Evolutionary conservation across 768 basidiomycete genomes (phyloP), one percentile per base, ranked within the genome.

Genomic region (Suillus subaureus): DNA sequence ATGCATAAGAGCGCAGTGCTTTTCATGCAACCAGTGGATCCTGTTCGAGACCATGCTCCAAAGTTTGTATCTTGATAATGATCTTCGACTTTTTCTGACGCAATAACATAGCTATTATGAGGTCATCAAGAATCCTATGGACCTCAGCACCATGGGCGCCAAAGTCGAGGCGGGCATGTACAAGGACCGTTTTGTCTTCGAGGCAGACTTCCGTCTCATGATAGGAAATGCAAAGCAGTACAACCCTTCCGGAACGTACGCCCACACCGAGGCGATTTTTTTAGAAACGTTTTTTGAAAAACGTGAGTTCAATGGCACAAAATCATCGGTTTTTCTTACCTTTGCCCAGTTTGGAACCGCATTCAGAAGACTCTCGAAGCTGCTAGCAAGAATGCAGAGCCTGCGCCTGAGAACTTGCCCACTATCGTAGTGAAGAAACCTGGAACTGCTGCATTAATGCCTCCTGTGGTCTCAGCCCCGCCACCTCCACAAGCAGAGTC

Each of bases 11-110:
- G 86, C 66, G 89, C 92, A 4, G 74, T 78, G 33, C 71, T 92
- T 62, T 99, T 99, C 78, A 80, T 89, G 49, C 88, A 92, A 65
- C 94, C 97, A 39, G 97, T 99, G n/a, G 96, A 97, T 78, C 96
- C 96, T n/a, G 87, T 97, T 49, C 84, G 94, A 68, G 96, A 97
- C 71, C 85, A 87, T 71, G 96, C 94, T 12, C 93, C 93, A 21
- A 92, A 92, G 93, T 97, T 75, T 63, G 65, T 60, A 26, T 61
- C 35, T 23, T 47, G 2, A 35, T 28, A 4, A 23, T 28, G 6
- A 47, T 52, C 61, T 69, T 64, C 52, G 56, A 51, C 61, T 18
- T 61, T 49, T 61, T 45, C 21, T 47, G 68, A 49, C 23, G 40
- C 49, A 33, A 52, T 58, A 47, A 61, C 63, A 47, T 66, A 97